Evolutionary conservation across 352 stramenopile species (phyloP).

Genomic region (Globisporangium parvum): DNA sequence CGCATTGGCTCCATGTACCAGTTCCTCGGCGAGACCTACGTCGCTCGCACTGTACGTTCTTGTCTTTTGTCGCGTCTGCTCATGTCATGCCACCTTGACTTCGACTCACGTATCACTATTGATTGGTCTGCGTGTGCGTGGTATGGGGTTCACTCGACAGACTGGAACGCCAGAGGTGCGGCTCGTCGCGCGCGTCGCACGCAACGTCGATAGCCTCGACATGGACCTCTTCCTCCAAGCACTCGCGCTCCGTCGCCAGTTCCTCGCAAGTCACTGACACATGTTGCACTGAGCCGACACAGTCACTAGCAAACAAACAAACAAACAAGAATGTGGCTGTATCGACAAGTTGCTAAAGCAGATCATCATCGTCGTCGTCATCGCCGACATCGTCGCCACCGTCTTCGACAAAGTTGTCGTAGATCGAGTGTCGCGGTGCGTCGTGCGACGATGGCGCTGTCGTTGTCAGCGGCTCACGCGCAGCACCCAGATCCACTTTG

Average conservation of each 20-base stretch:
- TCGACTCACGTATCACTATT: neutral
- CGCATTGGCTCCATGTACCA: conserved; percentile 76
- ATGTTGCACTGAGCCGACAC: no score
- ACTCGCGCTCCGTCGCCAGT: conserved; percentile 64
- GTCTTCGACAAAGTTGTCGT: conserved; percentile 60
- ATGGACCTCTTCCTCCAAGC: conserved; percentile 74
- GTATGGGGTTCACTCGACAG: conserved; percentile 1
- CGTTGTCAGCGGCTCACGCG: no score
- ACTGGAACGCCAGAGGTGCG: conserved; percentile 32
- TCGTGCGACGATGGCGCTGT: conserved; percentile 4
- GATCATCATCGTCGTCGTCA: conserved; percentile 27
- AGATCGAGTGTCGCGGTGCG: conserved; percentile 39
- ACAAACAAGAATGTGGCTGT: neutral
- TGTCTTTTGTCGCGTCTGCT: no score
- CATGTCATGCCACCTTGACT: neutral
- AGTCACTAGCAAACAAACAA: no score
- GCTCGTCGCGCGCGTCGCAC: conserved; percentile 57
- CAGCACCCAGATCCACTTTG: neutral
- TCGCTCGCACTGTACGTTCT: conserved; percentile 8
- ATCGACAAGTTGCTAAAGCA: conserved; percentile 30
- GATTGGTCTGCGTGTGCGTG: neutral
- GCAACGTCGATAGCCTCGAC: conserved; percentile 78
- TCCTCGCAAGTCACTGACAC: conserved; percentile 27
- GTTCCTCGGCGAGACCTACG: conserved; percentile 75
- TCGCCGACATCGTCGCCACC: conserved; percentile 23